A percentile compares a stretch with the other conserved stretches of the same genome.
These are phyloP conservation scores for Colletotrichum sp. DNA, from an alignment of 2,329 filamentous ascomycete genomes.

Conservation along the genomic window DNA sequence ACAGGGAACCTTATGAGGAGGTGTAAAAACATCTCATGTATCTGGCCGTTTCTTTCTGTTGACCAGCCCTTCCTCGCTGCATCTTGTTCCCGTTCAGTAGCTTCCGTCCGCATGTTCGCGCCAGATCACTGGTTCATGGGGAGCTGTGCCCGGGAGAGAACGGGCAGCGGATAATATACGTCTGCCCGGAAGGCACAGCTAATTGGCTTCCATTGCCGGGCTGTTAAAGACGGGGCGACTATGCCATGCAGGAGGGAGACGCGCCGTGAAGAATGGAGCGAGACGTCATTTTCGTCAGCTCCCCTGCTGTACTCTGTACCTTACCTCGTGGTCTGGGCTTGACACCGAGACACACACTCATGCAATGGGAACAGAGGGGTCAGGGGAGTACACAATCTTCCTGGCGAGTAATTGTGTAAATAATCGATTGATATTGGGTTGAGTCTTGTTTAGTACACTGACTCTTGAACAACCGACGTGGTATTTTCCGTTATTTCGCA, in stretches of 20 bases:
- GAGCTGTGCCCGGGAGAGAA: not conserved
- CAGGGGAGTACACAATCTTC: not conserved
- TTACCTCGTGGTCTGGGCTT: not conserved
- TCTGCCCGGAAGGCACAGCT: not conserved
- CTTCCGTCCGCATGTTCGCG: not conserved
- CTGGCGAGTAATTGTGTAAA: not conserved
- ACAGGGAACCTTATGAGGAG: not conserved
- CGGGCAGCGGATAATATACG: not conserved
- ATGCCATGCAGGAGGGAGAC: not conserved
- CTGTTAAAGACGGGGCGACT: not conserved
- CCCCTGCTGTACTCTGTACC: not conserved
- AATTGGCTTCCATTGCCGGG: not conserved
- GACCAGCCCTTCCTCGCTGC: not conserved
- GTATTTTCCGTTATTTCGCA: not conserved
- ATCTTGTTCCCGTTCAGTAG: not conserved
- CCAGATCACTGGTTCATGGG: not conserved
- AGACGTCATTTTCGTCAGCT: not conserved
- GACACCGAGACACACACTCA: not conserved
- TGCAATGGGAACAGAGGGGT: not conserved
- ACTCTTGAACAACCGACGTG: not conserved
- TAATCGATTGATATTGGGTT: not conserved
- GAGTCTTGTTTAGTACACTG: not conserved
- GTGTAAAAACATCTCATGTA: not conserved
- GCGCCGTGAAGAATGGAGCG: not conserved
- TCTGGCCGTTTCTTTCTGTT: not conserved